A percentile compares a stretch with the other conserved stretches of the same genome.
phyloP scores from a whole-genome alignment of 176 grass and related monocot species.

The Oryza meridionalis region DNA sequence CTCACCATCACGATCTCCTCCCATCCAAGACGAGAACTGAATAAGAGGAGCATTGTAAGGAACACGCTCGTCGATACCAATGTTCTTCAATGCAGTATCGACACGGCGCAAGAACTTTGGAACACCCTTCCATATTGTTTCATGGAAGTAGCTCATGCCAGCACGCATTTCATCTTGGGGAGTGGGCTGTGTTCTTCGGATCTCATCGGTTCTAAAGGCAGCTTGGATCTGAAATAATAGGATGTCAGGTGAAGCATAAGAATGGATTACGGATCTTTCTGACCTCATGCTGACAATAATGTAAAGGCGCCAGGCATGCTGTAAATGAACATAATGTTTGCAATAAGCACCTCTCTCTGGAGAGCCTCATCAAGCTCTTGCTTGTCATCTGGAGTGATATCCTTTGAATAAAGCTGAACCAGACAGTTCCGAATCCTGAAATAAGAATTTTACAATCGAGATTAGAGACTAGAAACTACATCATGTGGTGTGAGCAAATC shows the following conservation, averaged over 20 bases:
- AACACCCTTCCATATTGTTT: constrained; percentile 92
- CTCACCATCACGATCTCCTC: constrained; percentile 80
- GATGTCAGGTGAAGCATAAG: constrained; percentile 15
- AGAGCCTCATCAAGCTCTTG: constrained; percentile 89
- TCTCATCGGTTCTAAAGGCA: constrained; percentile 90
- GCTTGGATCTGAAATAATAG: constrained; percentile 70
- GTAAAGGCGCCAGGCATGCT: not conserved
- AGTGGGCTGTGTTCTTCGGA: constrained; percentile 76
- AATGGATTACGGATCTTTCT: constrained; percentile 11
- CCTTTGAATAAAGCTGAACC: constrained; percentile 69
- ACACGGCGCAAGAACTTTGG: constrained; percentile 78
- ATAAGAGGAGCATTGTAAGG: constrained; percentile 89
- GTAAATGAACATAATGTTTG: constrained; percentile 17
- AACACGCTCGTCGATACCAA: constrained; percentile 79
- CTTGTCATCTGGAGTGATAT: constrained; percentile 83
- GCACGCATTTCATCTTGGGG: constrained; percentile 90
- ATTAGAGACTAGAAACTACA: not conserved
- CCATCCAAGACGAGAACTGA: constrained; percentile 93
- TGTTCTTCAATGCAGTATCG: constrained; percentile 82
- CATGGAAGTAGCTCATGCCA: constrained; percentile 90
- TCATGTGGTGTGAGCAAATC: not conserved
- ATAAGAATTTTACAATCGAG: constrained; percentile 15
- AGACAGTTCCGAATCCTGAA: constrained; percentile 73
- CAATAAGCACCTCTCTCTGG: constrained; percentile 65
- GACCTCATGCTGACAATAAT: not conserved